These are phyloP conservation scores for Aspergillus homomorphus DNA, from an alignment of 495 filamentous ascomycete species.

Conservation along the genomic window DNA sequence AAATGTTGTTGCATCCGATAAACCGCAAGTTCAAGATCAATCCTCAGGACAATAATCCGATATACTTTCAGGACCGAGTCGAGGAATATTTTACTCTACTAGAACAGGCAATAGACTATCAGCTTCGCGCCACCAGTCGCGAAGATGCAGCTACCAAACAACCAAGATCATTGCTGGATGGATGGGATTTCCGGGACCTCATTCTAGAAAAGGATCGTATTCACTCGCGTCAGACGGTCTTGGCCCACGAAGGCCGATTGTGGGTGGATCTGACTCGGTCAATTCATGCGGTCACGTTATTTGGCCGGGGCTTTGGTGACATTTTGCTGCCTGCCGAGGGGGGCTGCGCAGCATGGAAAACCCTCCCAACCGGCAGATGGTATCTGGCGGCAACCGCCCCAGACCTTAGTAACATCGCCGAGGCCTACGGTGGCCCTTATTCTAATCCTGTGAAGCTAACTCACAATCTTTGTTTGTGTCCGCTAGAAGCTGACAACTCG, in stretches of 20 bases:
- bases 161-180: slow-evolving; percentile 26
- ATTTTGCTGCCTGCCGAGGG: slow-evolving; percentile 19
- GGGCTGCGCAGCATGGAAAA: slow-evolving; percentile 15
- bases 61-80: slow-evolving; percentile 21
- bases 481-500: slow-evolving; percentile 7
- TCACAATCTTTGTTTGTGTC: slow-evolving; percentile 19
- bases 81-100: slow-evolving; percentile 22
- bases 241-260: slow-evolving; percentile 23
- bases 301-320: slow-evolving; percentile 37
- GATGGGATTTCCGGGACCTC: slow-evolving; percentile 35
- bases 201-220: slow-evolving; percentile 22
- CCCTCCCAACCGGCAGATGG: slow-evolving; percentile 20
- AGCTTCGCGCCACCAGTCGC: slow-evolving; percentile 9
- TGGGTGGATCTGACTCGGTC: slow-evolving; percentile 36
- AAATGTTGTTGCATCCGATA: slow-evolving; percentile 14
- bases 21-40: slow-evolving; percentile 24
- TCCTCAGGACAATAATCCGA: slow-evolving; percentile 10
- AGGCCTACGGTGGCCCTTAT: slow-evolving; percentile 13
- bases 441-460: slow-evolving; percentile 17
- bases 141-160: not conserved
- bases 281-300: slow-evolving; percentile 31
- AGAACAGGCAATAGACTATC: slow-evolving; percentile 32
- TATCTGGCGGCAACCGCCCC: slow-evolving; percentile 25
- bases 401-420: slow-evolving; percentile 23
- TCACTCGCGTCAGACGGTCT: slow-evolving; percentile 19